Conservation (phyloP, 768 basidiomycete species). For the Phylloporus scabripes region DNA sequence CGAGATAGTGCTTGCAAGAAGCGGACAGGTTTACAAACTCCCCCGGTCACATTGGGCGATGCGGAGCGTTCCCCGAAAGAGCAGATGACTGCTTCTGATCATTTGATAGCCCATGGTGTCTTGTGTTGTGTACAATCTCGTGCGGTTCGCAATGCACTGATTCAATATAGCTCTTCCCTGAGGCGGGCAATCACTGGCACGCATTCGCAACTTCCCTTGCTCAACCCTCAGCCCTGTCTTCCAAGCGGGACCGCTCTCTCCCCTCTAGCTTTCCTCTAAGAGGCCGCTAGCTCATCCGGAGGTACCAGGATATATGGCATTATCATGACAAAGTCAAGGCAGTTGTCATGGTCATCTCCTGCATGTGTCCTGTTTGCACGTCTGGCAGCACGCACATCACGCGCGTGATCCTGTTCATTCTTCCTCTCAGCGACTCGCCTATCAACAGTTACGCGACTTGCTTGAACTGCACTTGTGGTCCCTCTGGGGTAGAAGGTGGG, state of each 20-base stretch:
- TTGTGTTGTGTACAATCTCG: too few species aligned
- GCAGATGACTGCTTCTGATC: too few species aligned
- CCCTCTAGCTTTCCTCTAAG: not conserved
- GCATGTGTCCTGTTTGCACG: too few species aligned
- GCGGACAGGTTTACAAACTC: too few species aligned
- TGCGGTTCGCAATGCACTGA: too few species aligned
- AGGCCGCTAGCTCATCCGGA: not conserved
- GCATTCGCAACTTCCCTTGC: not conserved
- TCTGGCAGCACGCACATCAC: not conserved
- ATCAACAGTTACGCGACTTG: not conserved
- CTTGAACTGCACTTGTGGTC: not conserved
- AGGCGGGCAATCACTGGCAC: not conserved
- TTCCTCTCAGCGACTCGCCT: not conserved
- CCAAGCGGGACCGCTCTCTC: not conserved
- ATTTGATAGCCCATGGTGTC: too few species aligned
- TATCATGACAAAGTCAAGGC: not conserved
- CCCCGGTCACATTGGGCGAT: too few species aligned
- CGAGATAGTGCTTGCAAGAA: slow-evolving; percentile 95
- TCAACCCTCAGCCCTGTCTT: not conserved
- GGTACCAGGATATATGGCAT: not conserved
- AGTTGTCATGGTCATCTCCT: too few species aligned
- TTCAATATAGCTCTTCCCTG: too few species aligned
- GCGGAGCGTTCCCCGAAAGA: too few species aligned
- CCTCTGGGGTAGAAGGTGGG: not conserved
- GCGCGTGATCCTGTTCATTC: not conserved